These are phyloP conservation scores for Tricholoma saponaceum DNA, from an alignment of 768 basidiomycete genomes.

Conservation along the genomic window DNA sequence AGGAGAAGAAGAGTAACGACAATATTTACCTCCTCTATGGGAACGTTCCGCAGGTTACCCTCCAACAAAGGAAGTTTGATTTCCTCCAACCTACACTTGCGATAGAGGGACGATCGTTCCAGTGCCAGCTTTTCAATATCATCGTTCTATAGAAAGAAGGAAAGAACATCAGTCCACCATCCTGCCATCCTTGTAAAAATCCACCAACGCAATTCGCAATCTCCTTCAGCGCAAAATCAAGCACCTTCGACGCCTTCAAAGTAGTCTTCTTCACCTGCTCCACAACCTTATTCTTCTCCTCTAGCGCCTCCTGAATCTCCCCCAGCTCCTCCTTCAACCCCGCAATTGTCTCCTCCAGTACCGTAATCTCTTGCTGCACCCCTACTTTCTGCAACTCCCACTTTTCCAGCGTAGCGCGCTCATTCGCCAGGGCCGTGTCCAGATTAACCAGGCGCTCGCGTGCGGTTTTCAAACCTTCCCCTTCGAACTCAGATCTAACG, in stretches of 20 bases:
- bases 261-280: slow-evolving; percentile 74
- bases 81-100: slow-evolving; percentile 92
- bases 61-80: slow-evolving; percentile 73
- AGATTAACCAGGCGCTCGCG: slow-evolving; percentile 61
- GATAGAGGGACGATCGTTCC: slow-evolving; percentile 83
- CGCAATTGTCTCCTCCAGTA: slow-evolving; percentile 50
- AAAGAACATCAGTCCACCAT: neutral
- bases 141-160: slow-evolving; percentile 39
- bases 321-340: slow-evolving; percentile 60
- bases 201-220: slow-evolving; percentile 68
- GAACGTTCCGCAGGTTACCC: slow-evolving; percentile 81
- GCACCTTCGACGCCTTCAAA: slow-evolving; percentile 62
- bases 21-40: slow-evolving; percentile 89
- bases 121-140: slow-evolving; percentile 86
- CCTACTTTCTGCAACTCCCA: slow-evolving; percentile 51
- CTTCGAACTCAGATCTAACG: slow-evolving; percentile 74
- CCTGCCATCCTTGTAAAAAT: neutral
- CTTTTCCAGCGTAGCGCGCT: slow-evolving; percentile 48
- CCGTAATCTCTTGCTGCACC: slow-evolving; percentile 56
- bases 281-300: slow-evolving; percentile 69
- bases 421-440: slow-evolving; percentile 45
- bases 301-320: slow-evolving; percentile 56
- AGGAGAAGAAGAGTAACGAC: neutral
- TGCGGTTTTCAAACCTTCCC: slow-evolving; percentile 63
- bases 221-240: slow-evolving; percentile 90